Evolutionary conservation across 164 flowering plant species (phyloP).

Genomic region (Stephania cephalantha): DNA sequence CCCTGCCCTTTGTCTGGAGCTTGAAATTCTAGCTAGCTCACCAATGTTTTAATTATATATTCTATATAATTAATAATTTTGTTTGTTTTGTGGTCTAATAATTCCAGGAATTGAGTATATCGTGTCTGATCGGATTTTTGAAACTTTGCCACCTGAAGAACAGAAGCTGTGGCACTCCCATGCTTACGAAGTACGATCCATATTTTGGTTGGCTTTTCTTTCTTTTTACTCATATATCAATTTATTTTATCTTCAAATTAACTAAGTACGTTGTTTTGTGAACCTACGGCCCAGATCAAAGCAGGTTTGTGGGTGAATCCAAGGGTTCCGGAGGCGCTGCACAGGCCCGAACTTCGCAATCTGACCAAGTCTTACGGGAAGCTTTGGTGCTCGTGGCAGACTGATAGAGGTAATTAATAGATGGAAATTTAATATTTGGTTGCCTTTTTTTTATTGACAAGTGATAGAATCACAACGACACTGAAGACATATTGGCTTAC

Average conservation of each 20-base stretch:
- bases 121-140: constrained; percentile 52
- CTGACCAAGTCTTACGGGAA: constrained; percentile 56
- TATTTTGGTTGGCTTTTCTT: not conserved
- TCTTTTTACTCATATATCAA: not conserved
- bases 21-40: too few species aligned
- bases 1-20: too few species aligned
- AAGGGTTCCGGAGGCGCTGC: constrained; percentile 46
- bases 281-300: constrained; percentile 33
- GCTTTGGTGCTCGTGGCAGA: constrained; percentile 80
- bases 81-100: not conserved
- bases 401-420: constrained; percentile 39
- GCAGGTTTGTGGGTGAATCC: constrained; percentile 54
- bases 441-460: too few species aligned
- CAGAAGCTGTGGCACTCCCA: constrained; percentile 94
- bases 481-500: too few species aligned
- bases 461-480: too few species aligned
- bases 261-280: not conserved
- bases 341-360: constrained; percentile 37
- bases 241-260: not conserved
- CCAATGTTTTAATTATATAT: too few species aligned
- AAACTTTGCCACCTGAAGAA: constrained; percentile 53
- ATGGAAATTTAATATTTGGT: not conserved
- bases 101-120: constrained; percentile 70
- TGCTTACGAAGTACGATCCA: constrained; percentile 42
- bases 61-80: not conserved